These are phyloP conservation scores for Poterioochromonas sp. DNA, from an alignment of 352 stramenopile species.

Conservation along the genomic window DNA sequence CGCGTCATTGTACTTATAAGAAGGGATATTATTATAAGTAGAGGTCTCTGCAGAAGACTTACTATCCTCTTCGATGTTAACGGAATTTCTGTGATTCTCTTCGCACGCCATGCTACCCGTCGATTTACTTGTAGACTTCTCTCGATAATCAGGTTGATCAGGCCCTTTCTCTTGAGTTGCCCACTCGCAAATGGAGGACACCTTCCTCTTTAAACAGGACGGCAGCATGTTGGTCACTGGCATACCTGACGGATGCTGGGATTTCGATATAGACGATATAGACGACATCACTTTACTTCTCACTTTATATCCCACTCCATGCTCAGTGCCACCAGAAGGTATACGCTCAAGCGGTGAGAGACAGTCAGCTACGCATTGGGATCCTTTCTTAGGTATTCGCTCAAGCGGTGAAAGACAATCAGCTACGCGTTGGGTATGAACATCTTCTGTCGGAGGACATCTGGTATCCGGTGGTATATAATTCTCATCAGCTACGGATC, in stretches of 20 bases:
- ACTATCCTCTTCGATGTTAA: slow-evolving; percentile 33
- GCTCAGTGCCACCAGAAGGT: slow-evolving; percentile 30
- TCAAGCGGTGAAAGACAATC: slow-evolving; percentile 33
- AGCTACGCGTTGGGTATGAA: slow-evolving; percentile 34
- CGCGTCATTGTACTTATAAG: slow-evolving; percentile 25
- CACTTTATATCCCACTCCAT: slow-evolving; percentile 32
- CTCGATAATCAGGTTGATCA: slow-evolving; percentile 30
- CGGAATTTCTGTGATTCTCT: slow-evolving; percentile 32
- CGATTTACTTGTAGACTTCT: slow-evolving; percentile 23
- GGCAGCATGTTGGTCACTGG: slow-evolving; percentile 25
- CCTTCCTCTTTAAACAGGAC: slow-evolving; percentile 22
- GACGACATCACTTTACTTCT: slow-evolving; percentile 32
- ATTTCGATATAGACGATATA: slow-evolving; percentile 28
- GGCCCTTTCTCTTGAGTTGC: slow-evolving; percentile 29
- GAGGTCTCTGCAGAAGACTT: slow-evolving; percentile 33
- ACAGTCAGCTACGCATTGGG: slow-evolving; percentile 32
- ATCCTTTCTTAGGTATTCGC: slow-evolving; percentile 31
- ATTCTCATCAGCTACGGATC: slow-evolving; percentile 31
- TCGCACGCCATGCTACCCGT: slow-evolving; percentile 5
- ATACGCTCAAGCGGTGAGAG: slow-evolving; percentile 33
- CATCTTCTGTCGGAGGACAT: slow-evolving; percentile 32
- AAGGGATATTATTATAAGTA: slow-evolving; percentile 33
- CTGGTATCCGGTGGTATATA: slow-evolving; percentile 33
- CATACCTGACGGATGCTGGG: slow-evolving; percentile 28
- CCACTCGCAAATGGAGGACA: slow-evolving; percentile 4